phyloP scores from a whole-genome alignment of 495 filamentous ascomycete species.

The Trichocladium uniseriatum region DNA sequence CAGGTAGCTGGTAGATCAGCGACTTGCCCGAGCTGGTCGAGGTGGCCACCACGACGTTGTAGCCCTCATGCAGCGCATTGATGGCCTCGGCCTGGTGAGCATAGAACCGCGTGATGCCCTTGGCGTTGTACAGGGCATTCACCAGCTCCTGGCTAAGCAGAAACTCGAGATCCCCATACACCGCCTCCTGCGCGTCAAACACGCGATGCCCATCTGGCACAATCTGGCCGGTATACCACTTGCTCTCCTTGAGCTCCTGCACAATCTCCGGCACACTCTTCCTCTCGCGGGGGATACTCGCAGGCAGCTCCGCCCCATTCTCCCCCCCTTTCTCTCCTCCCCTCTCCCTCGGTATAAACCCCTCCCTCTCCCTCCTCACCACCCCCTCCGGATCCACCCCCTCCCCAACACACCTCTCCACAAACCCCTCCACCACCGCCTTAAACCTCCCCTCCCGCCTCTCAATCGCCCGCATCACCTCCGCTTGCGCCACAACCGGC shows the following conservation, averaged over 20 bases:
- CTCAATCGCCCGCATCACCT: slow-evolving; percentile 84
- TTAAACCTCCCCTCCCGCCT: slow-evolving; percentile 82
- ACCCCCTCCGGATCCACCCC: slow-evolving; percentile 57
- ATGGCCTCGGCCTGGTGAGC: slow-evolving; percentile 93
- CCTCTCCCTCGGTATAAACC: slow-evolving; percentile 38
- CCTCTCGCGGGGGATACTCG: slow-evolving; percentile 71
- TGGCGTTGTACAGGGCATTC: slow-evolving; percentile 87
- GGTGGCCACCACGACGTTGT: slow-evolving; percentile 85
- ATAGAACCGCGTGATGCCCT: slow-evolving; percentile 78
- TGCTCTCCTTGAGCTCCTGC: slow-evolving; percentile 64
- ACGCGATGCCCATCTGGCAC: slow-evolving; percentile 90
- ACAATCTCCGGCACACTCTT: slow-evolving; percentile 80
- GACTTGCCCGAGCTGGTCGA: slow-evolving; percentile 96
- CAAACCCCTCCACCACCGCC: slow-evolving; percentile 65
- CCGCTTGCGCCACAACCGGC: slow-evolving; percentile 87
- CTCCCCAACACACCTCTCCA: slow-evolving; percentile 61
- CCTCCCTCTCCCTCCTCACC: slow-evolving; percentile 46
- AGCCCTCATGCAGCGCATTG: slow-evolving; percentile 73
- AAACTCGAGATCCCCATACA: slow-evolving; percentile 81
- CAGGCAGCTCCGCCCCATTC: slow-evolving; percentile 38
- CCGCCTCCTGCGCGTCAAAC: slow-evolving; percentile 75
- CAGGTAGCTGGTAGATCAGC: slow-evolving; percentile 91
- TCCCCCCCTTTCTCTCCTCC: slow-evolving; percentile 10
- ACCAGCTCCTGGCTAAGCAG: slow-evolving; percentile 81
- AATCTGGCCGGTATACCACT: slow-evolving; percentile 89